Conservation (phyloP, 1,284 basidiomycete species). For the Sanguinoderma infundibulare region DNA sequence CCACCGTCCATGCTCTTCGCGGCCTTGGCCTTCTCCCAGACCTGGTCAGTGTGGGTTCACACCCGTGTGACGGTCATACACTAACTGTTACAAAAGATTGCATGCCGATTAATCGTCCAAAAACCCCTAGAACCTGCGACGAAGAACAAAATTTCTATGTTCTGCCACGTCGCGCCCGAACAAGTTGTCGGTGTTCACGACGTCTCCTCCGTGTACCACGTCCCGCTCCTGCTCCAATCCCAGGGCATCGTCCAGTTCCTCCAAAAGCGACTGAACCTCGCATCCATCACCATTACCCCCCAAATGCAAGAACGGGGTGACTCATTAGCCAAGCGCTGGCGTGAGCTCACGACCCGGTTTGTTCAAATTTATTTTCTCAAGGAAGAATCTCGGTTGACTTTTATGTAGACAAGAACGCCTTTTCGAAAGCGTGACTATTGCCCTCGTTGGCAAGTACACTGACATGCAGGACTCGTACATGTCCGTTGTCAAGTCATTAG, state of each 20-base stretch:
- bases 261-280: constrained; percentile 80
- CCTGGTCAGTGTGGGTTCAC: constrained; percentile 60
- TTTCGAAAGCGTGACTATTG: constrained; percentile 92
- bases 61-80: neutral
- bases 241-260: constrained; percentile 93
- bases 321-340: constrained; percentile 79
- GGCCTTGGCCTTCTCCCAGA: constrained; percentile 95
- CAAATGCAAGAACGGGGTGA: constrained; percentile 67
- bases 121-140: constrained; percentile 82
- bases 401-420: constrained; percentile 80
- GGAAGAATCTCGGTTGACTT: neutral
- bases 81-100: constrained; percentile 63
- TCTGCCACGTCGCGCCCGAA: constrained; percentile 94
- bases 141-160: constrained; percentile 98
- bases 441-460: constrained; percentile 97
- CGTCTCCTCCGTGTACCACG: constrained; percentile 96
- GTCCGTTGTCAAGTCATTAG: constrained; percentile 96
- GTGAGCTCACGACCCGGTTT: constrained; percentile 71
- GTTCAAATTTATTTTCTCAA: too few relatives aligned
- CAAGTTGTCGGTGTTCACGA: constrained; percentile 98
- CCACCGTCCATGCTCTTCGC: constrained; percentile 92
- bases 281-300: constrained; percentile 58
- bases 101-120: constrained; percentile 81
- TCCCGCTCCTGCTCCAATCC: constrained; percentile 90
- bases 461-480: constrained; percentile 98